Percentiles rank a stretch among this genome's conserved stretches.
phyloP scores from a whole-genome alignment of 768 basidiomycete genomes.

The Suillus luteus region DNA sequence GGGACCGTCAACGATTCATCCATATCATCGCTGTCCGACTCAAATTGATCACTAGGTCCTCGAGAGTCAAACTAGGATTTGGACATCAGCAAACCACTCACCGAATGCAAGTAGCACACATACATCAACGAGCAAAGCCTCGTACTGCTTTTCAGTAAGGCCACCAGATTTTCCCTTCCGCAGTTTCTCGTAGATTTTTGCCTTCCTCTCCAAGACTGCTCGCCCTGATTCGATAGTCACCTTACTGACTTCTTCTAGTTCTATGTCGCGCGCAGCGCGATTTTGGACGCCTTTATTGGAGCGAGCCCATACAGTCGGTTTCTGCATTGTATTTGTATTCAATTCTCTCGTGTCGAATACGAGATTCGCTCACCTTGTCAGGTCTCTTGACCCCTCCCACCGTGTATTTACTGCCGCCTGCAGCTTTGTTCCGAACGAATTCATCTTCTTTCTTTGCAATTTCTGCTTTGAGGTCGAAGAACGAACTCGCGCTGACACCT shows the following conservation, averaged over 20 bases:
- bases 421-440: slow-evolving; percentile 62
- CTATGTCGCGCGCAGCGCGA: slow-evolving; percentile 67
- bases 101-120: slow-evolving; percentile 31
- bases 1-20: slow-evolving; percentile 78
- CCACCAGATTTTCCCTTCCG: slow-evolving; percentile 78
- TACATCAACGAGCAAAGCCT: slow-evolving; percentile 75
- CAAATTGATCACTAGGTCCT: slow-evolving; percentile 47
- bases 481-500: slow-evolving; percentile 71
- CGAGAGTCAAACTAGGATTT: slow-evolving; percentile 65
- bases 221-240: slow-evolving; percentile 74
- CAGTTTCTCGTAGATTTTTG: slow-evolving; percentile 78
- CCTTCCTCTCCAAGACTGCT: slow-evolving; percentile 73
- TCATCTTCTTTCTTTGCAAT: slow-evolving; percentile 54
- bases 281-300: slow-evolving; percentile 73
- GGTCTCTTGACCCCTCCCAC: slow-evolving; percentile 65
- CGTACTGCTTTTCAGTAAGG: slow-evolving; percentile 72
- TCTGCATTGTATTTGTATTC: slow-evolving; percentile 42
- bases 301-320: slow-evolving; percentile 74
- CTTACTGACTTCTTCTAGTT: slow-evolving; percentile 67
- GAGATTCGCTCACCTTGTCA: slow-evolving; percentile 57
- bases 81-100: background rate
- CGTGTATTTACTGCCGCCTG: slow-evolving; percentile 50
- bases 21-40: slow-evolving; percentile 73
- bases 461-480: slow-evolving; percentile 77
- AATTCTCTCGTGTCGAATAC: background rate